These are phyloP conservation scores for Nannochloropsis gaditana DNA, from an alignment of 108 stramenopile genomes.

Conservation along the genomic window DNA sequence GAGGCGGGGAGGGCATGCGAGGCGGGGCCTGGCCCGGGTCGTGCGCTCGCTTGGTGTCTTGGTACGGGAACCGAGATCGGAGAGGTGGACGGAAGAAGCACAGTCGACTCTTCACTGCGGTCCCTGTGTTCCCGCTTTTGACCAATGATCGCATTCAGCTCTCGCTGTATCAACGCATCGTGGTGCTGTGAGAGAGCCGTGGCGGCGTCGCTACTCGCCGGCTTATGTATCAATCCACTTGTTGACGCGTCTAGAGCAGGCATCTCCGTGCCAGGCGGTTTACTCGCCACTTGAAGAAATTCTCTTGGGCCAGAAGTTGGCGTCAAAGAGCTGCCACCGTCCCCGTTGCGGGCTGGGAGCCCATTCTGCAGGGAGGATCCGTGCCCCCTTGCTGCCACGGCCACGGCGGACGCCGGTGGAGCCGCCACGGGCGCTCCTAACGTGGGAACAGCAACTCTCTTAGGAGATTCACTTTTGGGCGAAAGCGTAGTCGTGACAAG, in stretches of 20 bases:
- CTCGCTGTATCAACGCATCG: neutral
- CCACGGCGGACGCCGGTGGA: neutral
- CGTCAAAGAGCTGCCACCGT: too few species aligned
- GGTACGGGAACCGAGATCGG: neutral
- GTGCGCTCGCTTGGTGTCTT: neutral
- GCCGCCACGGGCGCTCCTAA: neutral
- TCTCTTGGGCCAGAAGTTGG: too few species aligned
- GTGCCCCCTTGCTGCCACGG: too few species aligned
- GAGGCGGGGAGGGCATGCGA: neutral
- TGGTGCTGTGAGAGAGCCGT: neutral
- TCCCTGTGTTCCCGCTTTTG: neutral
- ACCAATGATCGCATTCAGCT: neutral
- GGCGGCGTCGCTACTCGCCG: neutral
- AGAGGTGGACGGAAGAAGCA: neutral
- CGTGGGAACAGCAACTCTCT: too few species aligned
- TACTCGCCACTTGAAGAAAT: too few species aligned
- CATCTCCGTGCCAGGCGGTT: too few species aligned
- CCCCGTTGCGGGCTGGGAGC: too few species aligned
- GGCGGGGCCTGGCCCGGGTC: neutral
- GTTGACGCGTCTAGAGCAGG: too few species aligned
- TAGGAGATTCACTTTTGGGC: too few species aligned
- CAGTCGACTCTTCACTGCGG: neutral
- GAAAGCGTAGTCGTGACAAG: too few species aligned
- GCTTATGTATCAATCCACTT: too few species aligned
- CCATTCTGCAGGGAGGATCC: neutral